Evolutionary conservation across 257 asterid genomes (phyloP), one percentile per base, ranked within the genome.

Genomic region (Solanum pinnatisectum): DNA sequence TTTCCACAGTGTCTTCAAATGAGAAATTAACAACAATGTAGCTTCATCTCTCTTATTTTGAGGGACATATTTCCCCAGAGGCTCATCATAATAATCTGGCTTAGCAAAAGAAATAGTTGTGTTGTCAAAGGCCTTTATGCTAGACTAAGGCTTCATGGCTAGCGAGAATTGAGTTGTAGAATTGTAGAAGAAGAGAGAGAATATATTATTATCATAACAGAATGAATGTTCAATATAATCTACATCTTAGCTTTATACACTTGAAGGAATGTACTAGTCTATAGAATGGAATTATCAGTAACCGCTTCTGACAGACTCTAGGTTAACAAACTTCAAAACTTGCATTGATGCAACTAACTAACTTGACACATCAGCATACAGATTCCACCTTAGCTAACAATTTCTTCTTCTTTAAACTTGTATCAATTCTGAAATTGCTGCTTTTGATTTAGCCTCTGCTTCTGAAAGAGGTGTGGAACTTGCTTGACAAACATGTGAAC

Each of bases 1-100:
- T 63, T 90, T 92, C 91, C 91, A 92, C 25, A 92, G 85, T 27
- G 86, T 90, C 90, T 91, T 85, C 90, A 91, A 88, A 60, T 88
- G 93, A 59, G 94, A 90, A 81, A 86, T 87, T 23, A 95, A 90
- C 84, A 81, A 42, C 85, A 95, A 16, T 33, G 94, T 89, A 6
- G 90, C 87, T 84, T 93, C 91, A 8, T 96, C 96, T 39, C 87
- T 93, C 52, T 93, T 91, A 60, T 95, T 93, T 86, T 44, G 91
- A 23, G 95, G 94, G 85, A 90, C 83, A 42, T 91, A 65, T 90
- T 89, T 91, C 73, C 93, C 92, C 71, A 87, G 89, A 87, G 92
- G 87, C 65, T 93, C 93, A 52, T 95, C 92, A 56, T 60, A 91
- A 87, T 90, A 92, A 89, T 92, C 90, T 3, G 88, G 46, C 35